Evolutionary conservation across 257 asterid species (phyloP).

Genomic region (Gentiana dahurica): DNA sequence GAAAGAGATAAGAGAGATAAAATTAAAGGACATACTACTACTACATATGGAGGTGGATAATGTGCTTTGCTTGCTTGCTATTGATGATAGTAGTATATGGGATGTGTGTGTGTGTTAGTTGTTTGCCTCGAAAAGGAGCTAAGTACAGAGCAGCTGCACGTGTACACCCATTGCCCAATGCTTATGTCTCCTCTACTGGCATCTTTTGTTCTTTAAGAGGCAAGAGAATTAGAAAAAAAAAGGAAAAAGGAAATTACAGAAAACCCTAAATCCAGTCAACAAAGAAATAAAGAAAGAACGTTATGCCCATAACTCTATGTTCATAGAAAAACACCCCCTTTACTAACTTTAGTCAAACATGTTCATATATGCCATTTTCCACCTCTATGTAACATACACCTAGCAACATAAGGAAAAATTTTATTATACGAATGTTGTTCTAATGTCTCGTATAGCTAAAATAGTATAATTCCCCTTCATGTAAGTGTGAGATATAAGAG

Average conservation of each 20-base stretch:
- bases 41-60: not conserved
- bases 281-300: slow-evolving; percentile 17
- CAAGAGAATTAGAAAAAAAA: no score
- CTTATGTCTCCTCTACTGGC: slow-evolving; percentile 6
- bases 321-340: not conserved
- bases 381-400: not conserved
- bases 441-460: not conserved
- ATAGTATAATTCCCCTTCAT: not conserved
- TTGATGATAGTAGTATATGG: slow-evolving; percentile 3
- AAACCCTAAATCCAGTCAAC: slow-evolving; percentile 16
- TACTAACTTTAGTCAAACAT: not conserved
- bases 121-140: slow-evolving; percentile 43
- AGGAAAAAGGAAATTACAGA: no score
- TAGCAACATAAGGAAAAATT: not conserved
- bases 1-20: slow-evolving; percentile 2
- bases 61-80: not conserved
- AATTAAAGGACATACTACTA: not conserved
- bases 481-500: no score
- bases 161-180: slow-evolving; percentile 36
- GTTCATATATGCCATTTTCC: not conserved
- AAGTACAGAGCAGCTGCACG: slow-evolving; percentile 47
- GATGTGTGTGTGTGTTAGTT: slow-evolving; percentile 3
- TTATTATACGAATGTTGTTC: not conserved
- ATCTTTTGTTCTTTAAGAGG: not conserved
- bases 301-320: slow-evolving; percentile 38